Evolutionary conservation across 1,139 yeast genomes (phyloP).

Genomic region (Geotrichum carabidarum): DNA sequence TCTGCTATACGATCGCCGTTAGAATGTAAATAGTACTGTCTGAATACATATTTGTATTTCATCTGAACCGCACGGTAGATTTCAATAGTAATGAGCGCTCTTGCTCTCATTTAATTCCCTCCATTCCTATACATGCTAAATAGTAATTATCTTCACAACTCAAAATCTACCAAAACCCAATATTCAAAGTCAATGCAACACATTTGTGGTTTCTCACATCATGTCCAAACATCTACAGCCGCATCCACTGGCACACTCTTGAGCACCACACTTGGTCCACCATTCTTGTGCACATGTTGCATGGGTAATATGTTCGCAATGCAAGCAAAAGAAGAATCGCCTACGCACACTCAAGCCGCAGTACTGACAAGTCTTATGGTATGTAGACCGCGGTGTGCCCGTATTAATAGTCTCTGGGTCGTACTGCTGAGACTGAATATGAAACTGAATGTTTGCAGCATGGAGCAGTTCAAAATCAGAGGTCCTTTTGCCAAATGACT

Average conservation of each 20-base stretch:
- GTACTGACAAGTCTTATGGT: constrained; percentile 43
- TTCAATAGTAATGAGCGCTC: too few relatives aligned
- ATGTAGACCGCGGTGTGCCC: constrained; percentile 18
- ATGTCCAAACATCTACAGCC: constrained; percentile 63
- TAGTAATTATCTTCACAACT: too few relatives aligned
- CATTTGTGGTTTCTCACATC: neutral
- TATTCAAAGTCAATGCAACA: too few relatives aligned
- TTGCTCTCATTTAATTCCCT: too few relatives aligned
- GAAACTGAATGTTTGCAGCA: constrained; percentile 27
- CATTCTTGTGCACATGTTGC: constrained; percentile 73
- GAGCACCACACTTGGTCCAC: constrained; percentile 55
- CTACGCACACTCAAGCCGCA: constrained; percentile 61
- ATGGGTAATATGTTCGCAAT: constrained; percentile 77
- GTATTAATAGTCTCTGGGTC: constrained; percentile 22
- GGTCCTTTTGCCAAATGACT: constrained; percentile 14
- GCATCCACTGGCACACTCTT: constrained; percentile 84
- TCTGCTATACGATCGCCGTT: neutral
- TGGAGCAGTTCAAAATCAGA: constrained; percentile 21
- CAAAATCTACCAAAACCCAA: neutral
- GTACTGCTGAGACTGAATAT: constrained; percentile 14
- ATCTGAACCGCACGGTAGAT: too few relatives aligned
- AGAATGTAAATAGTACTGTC: neutral
- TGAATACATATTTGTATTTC: too few relatives aligned
- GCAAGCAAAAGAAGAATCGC: constrained; percentile 61
- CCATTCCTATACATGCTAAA: too few relatives aligned